A percentile compares a stretch with the other conserved stretches of the same genome.
phyloP scores from a whole-genome alignment of 2,329 filamentous ascomycete genomes.

The Elsinoe fawcettii region DNA sequence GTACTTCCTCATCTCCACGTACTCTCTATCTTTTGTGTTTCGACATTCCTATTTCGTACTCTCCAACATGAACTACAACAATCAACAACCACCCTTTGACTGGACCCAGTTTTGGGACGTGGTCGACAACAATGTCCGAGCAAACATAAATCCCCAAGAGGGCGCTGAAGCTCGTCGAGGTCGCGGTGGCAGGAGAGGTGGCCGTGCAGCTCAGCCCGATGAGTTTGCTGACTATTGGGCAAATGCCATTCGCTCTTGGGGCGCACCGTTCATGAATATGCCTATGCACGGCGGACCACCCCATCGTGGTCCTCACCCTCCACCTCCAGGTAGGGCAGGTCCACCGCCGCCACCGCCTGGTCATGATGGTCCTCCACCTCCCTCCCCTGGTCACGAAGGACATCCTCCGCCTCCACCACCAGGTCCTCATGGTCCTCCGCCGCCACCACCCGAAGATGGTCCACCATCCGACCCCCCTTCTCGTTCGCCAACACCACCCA shows the following conservation, averaged over 20 bases:
- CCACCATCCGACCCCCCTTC: constrained; percentile 13
- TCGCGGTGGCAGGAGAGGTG: background rate
- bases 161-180: background rate
- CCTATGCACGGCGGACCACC: constrained; percentile 1
- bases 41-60: background rate
- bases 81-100: background rate
- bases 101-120: background rate
- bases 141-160: background rate
- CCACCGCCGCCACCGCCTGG: constrained; percentile 22
- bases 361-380: constrained; percentile 18
- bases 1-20: background rate
- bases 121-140: background rate
- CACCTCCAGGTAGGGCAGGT: constrained; percentile 24
- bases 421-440: constrained; percentile 10
- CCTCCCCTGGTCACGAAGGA: constrained; percentile 19
- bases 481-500: constrained; percentile 15
- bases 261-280: constrained; percentile 6
- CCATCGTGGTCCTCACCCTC: constrained; percentile 21
- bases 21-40: background rate
- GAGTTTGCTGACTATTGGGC: background rate
- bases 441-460: constrained; percentile 12
- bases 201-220: background rate
- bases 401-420: constrained; percentile 7
- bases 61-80: constrained; percentile 2
- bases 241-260: background rate